These are phyloP conservation scores for Malassezia caprae DNA, from an alignment of 1,284 basidiomycete genomes.

Conservation along the genomic window DNA sequence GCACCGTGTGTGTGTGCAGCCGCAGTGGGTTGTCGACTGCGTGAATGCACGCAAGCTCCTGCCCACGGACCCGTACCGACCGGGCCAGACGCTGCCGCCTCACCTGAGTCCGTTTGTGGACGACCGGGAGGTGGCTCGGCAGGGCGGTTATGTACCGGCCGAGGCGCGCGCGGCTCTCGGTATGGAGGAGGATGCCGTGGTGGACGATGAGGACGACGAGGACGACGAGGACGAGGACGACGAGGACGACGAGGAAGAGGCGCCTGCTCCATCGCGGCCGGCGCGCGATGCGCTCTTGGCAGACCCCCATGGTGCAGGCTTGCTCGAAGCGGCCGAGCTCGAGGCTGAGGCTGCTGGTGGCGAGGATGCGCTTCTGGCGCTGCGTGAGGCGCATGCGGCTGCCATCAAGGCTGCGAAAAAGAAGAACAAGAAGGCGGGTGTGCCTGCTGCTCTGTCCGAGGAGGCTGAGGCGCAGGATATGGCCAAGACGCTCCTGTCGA, in stretches of 20 bases:
- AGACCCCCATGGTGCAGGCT: conserved; percentile 57
- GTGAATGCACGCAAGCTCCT: conserved; percentile 78
- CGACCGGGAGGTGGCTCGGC: conserved; percentile 54
- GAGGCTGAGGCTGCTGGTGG: conserved; percentile 83
- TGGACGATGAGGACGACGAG: conserved; percentile 47
- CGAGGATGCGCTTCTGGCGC: conserved; percentile 68
- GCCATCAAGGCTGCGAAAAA: conserved; percentile 36
- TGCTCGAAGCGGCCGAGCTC: conserved; percentile 77
- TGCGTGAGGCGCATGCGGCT: conserved; percentile 49
- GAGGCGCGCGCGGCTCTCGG: conserved; percentile 52
- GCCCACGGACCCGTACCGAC: conserved; percentile 73
- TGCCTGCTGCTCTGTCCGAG: conserved; percentile 51
- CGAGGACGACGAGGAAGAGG: conserved; percentile 46
- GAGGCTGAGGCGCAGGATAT: conserved; percentile 59
- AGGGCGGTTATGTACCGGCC: conserved; percentile 50
- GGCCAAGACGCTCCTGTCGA: conserved; percentile 98
- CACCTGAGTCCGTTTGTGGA: conserved; percentile 93
- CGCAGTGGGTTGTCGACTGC: conserved; percentile 96
- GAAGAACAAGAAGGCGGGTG: conserved; percentile 35
- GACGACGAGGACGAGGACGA: conserved; percentile 29
- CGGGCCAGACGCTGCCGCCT: conserved; percentile 79
- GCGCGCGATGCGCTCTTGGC: conserved; percentile 52
- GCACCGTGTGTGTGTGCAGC: conserved; percentile 80
- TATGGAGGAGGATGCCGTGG: conserved; percentile 49
- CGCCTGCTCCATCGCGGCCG: conserved; percentile 24